Evolutionary conservation across 2,329 filamentous ascomycete species (phyloP), one percentile per base, ranked within the genome.

Genomic region (Orbilia ellipsospora): DNA sequence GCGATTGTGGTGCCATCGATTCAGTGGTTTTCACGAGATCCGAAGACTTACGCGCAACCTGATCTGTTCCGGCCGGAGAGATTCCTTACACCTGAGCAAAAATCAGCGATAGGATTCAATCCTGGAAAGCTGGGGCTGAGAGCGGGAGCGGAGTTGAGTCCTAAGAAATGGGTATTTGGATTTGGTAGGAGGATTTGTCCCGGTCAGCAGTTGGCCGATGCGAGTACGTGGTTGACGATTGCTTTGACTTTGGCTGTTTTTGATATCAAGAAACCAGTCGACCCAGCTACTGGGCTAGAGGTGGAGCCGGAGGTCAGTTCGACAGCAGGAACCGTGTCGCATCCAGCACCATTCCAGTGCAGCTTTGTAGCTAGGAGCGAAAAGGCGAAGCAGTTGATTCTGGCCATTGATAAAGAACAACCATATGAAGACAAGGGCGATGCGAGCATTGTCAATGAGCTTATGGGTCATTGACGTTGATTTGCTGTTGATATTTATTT

Each of bases 171-270:
- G 13, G 61, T 73, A 2, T 73, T 88, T 78, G 86, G 86, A 40
- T 88, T 86, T 84, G 87, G 87, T 6, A 83, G 86, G 3, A 80
- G 86, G 4, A 85, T 87, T 1, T 88, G 87, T 79, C 84, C 83
- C 50, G 86, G 87, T 0, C 83, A 87, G 78, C 85, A 83, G 1
- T 81, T 89, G n/a, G 88, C 88, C 0, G 87, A 89, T 80, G 87
- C 88, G 78, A 87, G 87, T 3, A 87, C 86, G 0, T 89, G 86
- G 83, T 84, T 89, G 77, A 87, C 86, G 0, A 83, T 89, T 55
- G 85, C 87, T 8, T 82, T 87, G 13, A 79, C 89, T 40, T 82
- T 90, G 5, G 89, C 88, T 86, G 87, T 84, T 0, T 89, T 88
- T 78, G 82, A 83, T 64, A 85, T 89, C 69, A 56, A 45, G 28